Evolutionary conservation across 2,329 filamentous ascomycete genomes (phyloP), one percentile per base, ranked within the genome.

Genomic region (Byssothecium circinans): DNA sequence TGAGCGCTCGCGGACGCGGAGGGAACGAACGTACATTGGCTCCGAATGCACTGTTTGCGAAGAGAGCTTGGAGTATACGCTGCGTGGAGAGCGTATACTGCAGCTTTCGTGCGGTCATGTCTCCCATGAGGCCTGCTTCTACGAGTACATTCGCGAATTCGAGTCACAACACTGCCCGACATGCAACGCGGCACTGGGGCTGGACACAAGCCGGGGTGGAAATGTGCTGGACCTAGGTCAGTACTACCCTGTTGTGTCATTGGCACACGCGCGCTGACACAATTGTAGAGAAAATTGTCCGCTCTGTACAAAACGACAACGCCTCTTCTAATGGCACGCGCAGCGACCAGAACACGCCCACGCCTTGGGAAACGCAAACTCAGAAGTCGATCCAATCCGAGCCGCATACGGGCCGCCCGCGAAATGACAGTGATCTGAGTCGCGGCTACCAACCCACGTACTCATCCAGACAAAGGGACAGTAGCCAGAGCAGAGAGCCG

Each of bases 91-190:
- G 75, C 85, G 91, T 58, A 91, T 99, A 52, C 78, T 99, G 44
- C 94, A 97, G 69, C 94, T 99, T 64, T 95, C 91, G 5, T 99
- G 94, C 73, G 83, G 86, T n/a, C 94, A 99, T 73, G 92, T 99
- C 50, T 91, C 92, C 10, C 94, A 99, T 69, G 94, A 97, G 72
- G 94, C 92, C 29, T 99, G 94, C 74, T 97, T 99, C 69, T 97
- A 97, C 75, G 94, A 99, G 73, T 96, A 95, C 68, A 95, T 99
- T 62, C 88, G 89, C 64, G 92, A 96, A 66, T 88, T 92, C 49
- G 91, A 97, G 59, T 89, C 89, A 43, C 91, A 97, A 64, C 91
- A 90, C 65, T 99, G 94, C 73, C 94, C 94, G 22, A 88, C 89
- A 56, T 99, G 94, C 73, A 88, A 96, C 76, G 88, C 91, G 55